phyloP scores from a whole-genome alignment of 1,139 yeast genomes.

The Entelexis paramagnoliae region DNA sequence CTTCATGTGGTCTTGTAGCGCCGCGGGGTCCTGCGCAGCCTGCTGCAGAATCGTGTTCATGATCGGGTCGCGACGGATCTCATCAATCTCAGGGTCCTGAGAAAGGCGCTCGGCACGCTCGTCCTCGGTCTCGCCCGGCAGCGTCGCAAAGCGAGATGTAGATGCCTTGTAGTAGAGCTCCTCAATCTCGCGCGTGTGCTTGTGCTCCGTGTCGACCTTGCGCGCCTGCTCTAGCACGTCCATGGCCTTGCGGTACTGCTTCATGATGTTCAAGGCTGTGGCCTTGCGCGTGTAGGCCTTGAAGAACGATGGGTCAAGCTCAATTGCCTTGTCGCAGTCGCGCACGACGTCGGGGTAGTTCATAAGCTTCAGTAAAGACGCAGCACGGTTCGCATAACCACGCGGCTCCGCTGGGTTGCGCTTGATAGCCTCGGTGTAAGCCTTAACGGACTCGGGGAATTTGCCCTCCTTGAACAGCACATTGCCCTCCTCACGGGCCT shows the following conservation, averaged over 20 bases:
- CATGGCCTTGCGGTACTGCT: constrained; percentile 71
- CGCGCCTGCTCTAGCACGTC: constrained; percentile 77
- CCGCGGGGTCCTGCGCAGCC: constrained; percentile 93
- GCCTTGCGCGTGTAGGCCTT: constrained; percentile 98
- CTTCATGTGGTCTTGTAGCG: constrained; percentile 94
- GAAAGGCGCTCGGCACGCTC: constrained; percentile 86
- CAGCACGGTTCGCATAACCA: constrained; percentile 97
- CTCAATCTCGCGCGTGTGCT: constrained; percentile 65
- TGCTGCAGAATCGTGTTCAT: constrained; percentile 93
- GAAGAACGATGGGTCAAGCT: constrained; percentile 74
- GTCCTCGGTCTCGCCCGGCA: constrained; percentile 88
- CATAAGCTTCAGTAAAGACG: constrained; percentile 86
- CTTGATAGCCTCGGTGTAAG: constrained; percentile 90
- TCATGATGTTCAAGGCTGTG: constrained; percentile 82
- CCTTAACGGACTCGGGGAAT: constrained; percentile 94
- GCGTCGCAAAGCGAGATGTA: constrained; percentile 64
- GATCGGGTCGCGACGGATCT: constrained; percentile 88
- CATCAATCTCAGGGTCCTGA: constrained; percentile 87
- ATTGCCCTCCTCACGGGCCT: constrained; percentile 88
- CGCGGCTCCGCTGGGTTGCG: constrained; percentile 95
- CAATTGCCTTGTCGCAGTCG: constrained; percentile 86
- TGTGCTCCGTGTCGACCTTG: constrained; percentile 56
- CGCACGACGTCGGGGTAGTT: constrained; percentile 94
- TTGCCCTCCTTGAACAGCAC: constrained; percentile 80
- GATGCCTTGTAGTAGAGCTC: constrained; percentile 69